These are phyloP conservation scores for Tylopilus rubrobrunneus DNA, from an alignment of 768 basidiomycete genomes.

Conservation along the genomic window DNA sequence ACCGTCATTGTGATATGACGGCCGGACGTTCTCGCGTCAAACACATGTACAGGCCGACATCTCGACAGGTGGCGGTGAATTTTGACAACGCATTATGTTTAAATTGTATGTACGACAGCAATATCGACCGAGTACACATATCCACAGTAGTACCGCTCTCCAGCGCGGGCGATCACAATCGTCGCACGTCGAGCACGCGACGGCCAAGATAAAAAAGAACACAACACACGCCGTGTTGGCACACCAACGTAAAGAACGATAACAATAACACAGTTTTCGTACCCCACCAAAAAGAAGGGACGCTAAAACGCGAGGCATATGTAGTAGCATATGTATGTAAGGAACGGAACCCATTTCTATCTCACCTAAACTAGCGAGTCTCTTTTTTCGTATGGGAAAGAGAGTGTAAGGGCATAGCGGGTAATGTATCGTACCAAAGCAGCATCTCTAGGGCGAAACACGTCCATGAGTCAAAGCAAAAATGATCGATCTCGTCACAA, in stretches of 20 bases:
- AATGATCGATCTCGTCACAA: background rate
- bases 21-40: no score
- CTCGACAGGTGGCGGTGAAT: no score
- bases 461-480: background rate
- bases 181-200: background rate
- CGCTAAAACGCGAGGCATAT: background rate
- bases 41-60: no score
- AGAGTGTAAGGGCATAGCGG: background rate
- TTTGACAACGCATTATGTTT: no score
- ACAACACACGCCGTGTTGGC: background rate
- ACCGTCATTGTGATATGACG: no score
- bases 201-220: no score
- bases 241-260: background rate
- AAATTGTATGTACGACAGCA: no score
- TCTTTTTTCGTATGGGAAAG: background rate
- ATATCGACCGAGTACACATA: background rate
- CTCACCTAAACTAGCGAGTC: background rate
- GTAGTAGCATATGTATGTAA: background rate
- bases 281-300: no score
- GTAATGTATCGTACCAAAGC: constrained; percentile 1
- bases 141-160: background rate
- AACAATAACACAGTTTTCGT: no score
- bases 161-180: background rate
- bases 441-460: background rate
- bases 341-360: background rate